Percentiles rank a stretch among this genome's conserved stretches.
phyloP scores from a whole-genome alignment of 2,329 filamentous ascomycete genomes.

The Graphium sp. region DNA sequence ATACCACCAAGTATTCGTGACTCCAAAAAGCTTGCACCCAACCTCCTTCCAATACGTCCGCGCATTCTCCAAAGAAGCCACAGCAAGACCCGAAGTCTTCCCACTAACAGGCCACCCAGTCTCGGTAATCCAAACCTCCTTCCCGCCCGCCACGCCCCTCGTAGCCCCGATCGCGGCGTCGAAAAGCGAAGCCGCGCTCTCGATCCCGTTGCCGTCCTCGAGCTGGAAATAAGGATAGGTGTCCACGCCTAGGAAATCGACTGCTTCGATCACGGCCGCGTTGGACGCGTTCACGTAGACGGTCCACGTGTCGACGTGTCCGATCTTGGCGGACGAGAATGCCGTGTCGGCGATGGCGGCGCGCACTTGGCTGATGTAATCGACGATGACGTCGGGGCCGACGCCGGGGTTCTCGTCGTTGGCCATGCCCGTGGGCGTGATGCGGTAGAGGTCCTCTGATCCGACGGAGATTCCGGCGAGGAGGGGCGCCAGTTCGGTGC shows the following conservation, averaged over 20 bases:
- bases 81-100: slow-evolving; percentile 39
- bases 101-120: slow-evolving; percentile 75
- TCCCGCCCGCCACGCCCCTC: slow-evolving; percentile 38
- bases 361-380: slow-evolving; percentile 56
- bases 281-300: slow-evolving; percentile 61
- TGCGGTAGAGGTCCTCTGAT: slow-evolving; percentile 73
- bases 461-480: slow-evolving; percentile 76
- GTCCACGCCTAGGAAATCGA: slow-evolving; percentile 73
- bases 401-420: slow-evolving; percentile 47
- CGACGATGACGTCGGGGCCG: slow-evolving; percentile 41
- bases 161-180: slow-evolving; percentile 46
- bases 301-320: slow-evolving; percentile 85
- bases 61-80: slow-evolving; percentile 50
- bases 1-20: slow-evolving; percentile 59
- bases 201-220: slow-evolving; percentile 48
- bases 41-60: slow-evolving; percentile 68
- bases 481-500: slow-evolving; percentile 42
- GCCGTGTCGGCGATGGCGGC: slow-evolving; percentile 44
- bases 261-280: slow-evolving; percentile 46
- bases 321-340: slow-evolving; percentile 41
- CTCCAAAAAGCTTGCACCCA: slow-evolving; percentile 53
- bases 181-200: slow-evolving; percentile 49
- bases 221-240: slow-evolving; percentile 75
- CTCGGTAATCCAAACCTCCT: slow-evolving; percentile 74
- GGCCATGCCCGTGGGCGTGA: slow-evolving; percentile 50